These are phyloP conservation scores for Casuarina cunninghamiana DNA, from an alignment of 306 rosid genomes.

Conservation along the genomic window DNA sequence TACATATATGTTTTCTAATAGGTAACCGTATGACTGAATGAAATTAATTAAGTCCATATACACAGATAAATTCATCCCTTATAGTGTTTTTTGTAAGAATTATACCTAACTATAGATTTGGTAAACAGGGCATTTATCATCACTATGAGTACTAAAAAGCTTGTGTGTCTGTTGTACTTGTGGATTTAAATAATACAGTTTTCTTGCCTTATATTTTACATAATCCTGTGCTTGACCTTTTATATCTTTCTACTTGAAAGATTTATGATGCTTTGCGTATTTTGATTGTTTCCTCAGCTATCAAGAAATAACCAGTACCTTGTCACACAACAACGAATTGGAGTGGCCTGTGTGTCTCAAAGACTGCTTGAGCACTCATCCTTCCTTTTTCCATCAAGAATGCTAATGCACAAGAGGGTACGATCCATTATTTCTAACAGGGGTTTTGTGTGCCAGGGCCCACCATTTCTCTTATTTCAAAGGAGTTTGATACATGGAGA, in stretches of 20 bases:
- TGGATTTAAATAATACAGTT: background rate
- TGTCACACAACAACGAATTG: constrained; percentile 28
- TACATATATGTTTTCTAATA: no score
- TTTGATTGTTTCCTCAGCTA: constrained; percentile 34
- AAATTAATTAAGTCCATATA: background rate
- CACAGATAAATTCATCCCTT: background rate
- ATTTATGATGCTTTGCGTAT: constrained; percentile 6
- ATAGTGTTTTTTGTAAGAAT: background rate
- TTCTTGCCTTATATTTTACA: background rate
- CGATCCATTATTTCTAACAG: constrained; percentile 17
- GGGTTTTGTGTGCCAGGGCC: background rate
- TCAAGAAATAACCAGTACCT: constrained; percentile 34
- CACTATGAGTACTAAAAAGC: background rate
- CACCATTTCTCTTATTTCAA: constrained; percentile 3
- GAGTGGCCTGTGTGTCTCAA: constrained; percentile 34
- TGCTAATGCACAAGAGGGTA: constrained; percentile 45
- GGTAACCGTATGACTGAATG: background rate
- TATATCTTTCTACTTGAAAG: background rate
- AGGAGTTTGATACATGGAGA: constrained; percentile 9
- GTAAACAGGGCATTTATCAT: background rate
- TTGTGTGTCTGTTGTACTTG: background rate
- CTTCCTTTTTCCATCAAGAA: constrained; percentile 31
- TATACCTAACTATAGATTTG: background rate
- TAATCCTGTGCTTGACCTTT: background rate
- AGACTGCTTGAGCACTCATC: constrained; percentile 30